A percentile compares a stretch with the other conserved stretches of the same genome.
Evolutionary conservation across 1,139 yeast genomes (phyloP).

Genomic region (Scheffersomyces segobiensis): DNA sequence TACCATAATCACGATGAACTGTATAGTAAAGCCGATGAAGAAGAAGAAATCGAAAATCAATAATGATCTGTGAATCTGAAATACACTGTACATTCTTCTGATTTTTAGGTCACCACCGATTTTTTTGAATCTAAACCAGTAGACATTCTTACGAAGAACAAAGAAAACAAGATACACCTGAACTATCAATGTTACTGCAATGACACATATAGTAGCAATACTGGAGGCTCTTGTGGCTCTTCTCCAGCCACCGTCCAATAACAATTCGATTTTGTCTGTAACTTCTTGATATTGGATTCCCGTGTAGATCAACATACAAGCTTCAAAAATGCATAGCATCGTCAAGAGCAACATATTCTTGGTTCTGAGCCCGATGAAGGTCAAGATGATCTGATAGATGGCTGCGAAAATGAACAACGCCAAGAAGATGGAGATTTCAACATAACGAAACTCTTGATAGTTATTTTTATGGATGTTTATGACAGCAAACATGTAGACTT

Average conservation of each 20-base stretch:
- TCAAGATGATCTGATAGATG: conserved; percentile 30
- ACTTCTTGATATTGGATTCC: conserved; percentile 53
- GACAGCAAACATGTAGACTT: conserved; percentile 36
- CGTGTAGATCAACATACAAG: conserved; percentile 52
- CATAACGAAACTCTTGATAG: conserved; percentile 16
- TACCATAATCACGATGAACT: conserved; percentile 51
- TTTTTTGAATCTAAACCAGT: conserved; percentile 52
- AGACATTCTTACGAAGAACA: conserved; percentile 42
- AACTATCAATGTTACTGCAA: conserved; percentile 39
- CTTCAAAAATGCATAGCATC: conserved; percentile 45
- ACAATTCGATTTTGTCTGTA: conserved; percentile 21
- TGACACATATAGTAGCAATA: conserved; percentile 47
- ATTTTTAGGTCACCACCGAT: conserved; percentile 52
- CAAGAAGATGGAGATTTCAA: conserved; percentile 20
- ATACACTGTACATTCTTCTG: conserved; percentile 39
- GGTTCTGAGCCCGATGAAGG: conserved; percentile 43
- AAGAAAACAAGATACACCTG: conserved; percentile 34
- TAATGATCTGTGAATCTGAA: conserved; percentile 44
- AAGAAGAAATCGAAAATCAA: conserved; percentile 51
- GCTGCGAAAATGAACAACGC: conserved; percentile 31
- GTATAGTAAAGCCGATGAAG: conserved; percentile 55
- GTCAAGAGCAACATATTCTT: conserved; percentile 44
- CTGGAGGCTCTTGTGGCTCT: conserved; percentile 36
- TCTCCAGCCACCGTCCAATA: conserved; percentile 24
- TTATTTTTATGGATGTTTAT: conserved; percentile 29